Evolutionary conservation across 257 asterid genomes (phyloP).

Genomic region (Solanum verrucosum): DNA sequence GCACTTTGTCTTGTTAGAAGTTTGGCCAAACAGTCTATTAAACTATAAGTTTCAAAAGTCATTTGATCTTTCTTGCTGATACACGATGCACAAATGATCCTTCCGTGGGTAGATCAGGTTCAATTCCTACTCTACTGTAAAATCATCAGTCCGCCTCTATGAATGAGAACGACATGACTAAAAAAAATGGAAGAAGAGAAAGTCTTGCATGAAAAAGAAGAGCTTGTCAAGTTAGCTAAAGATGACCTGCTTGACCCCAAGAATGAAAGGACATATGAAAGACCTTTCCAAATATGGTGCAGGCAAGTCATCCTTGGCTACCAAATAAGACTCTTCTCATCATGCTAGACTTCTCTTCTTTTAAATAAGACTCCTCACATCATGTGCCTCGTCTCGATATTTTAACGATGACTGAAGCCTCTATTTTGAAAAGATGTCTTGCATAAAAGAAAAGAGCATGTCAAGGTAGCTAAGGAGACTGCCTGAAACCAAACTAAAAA

Average conservation of each 20-base stretch:
- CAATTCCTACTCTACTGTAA: too few relatives aligned
- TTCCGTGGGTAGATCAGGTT: too few relatives aligned
- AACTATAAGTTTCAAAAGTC: too few relatives aligned
- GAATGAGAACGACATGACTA: neutral
- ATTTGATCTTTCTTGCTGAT: too few relatives aligned
- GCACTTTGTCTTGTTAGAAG: too few relatives aligned
- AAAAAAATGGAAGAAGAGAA: neutral
- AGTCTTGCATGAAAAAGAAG: neutral
- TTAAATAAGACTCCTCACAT: neutral
- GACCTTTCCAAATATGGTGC: neutral
- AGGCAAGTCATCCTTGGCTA: conserved; percentile 3
- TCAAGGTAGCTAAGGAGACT: neutral
- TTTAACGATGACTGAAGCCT: neutral
- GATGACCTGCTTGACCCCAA: neutral
- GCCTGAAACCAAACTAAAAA: neutral
- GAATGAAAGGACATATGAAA: neutral
- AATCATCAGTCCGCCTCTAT: too few relatives aligned
- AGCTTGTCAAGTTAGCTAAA: neutral
- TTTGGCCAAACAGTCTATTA: too few relatives aligned
- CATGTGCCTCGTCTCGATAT: neutral
- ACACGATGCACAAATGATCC: too few relatives aligned
- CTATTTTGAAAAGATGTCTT: neutral
- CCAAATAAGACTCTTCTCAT: neutral
- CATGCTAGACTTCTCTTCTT: neutral
- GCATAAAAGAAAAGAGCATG: neutral